phyloP scores from a whole-genome alignment of 2,329 filamentous ascomycete genomes.

The Davidsoniella virescens region DNA sequence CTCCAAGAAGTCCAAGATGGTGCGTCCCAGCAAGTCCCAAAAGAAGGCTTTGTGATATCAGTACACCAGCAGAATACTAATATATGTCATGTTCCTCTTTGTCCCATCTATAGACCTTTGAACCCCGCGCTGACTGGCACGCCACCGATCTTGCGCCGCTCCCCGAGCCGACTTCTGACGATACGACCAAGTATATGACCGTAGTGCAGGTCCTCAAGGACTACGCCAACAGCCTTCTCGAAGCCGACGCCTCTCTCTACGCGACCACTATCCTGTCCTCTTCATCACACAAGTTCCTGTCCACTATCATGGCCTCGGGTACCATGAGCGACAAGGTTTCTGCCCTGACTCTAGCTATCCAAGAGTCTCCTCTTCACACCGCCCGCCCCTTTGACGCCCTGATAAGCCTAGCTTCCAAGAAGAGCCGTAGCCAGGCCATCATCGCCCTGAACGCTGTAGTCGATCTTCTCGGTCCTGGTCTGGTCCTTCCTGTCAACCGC shows the following conservation, averaged over 20 bases:
- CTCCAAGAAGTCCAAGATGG: conserved; percentile 22
- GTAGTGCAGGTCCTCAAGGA: conserved; percentile 40
- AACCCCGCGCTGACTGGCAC: conserved; percentile 43
- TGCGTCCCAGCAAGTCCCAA: conserved; percentile 16
- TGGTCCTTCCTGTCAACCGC: conserved; percentile 65
- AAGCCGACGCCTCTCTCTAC: conserved; percentile 64
- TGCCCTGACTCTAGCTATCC: conserved; percentile 79
- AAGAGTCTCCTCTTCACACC: conserved; percentile 92
- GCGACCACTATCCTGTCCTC: conserved; percentile 57
- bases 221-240: conserved; percentile 58
- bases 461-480: conserved; percentile 81
- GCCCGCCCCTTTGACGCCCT: conserved; percentile 77
- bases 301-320: conserved; percentile 90
- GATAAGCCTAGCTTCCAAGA: conserved; percentile 71
- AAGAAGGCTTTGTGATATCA: neutral
- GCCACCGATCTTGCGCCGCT: conserved; percentile 27
- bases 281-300: conserved; percentile 88
- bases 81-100: conserved; percentile 6
- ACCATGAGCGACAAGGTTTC: conserved; percentile 95
- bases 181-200: conserved; percentile 26
- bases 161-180: conserved; percentile 28
- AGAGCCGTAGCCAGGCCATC: conserved; percentile 81
- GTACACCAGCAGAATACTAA: conserved; percentile 21
- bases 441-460: conserved; percentile 86
- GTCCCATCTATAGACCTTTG: conserved; percentile 29